These are phyloP conservation scores for Arabidopsis lyrata DNA, from an alignment of 441 rosid species.

Conservation along the genomic window DNA sequence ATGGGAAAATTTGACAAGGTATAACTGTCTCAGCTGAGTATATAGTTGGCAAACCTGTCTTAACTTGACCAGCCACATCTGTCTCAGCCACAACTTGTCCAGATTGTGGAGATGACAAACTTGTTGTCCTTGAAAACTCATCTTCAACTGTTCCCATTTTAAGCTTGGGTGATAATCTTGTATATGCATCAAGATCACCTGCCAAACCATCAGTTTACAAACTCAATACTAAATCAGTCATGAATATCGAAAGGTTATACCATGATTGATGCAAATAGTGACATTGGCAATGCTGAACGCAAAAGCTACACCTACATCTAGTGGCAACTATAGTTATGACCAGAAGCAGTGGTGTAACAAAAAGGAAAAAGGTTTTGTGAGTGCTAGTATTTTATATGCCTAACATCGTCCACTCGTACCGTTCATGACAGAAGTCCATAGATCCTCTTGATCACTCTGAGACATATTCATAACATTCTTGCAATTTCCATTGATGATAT, in stretches of 20 bases:
- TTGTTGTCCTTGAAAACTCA: constrained; percentile 59
- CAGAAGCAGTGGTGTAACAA: constrained; percentile 15
- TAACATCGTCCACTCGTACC: constrained; percentile 51
- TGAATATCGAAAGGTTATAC: constrained; percentile 1
- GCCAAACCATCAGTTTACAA: constrained; percentile 42
- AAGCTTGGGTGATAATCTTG: constrained; percentile 76
- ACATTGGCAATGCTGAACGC: constrained; percentile 30
- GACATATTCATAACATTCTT: constrained; percentile 94
- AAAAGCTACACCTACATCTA: constrained; percentile 23
- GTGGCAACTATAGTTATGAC: constrained; percentile 4
- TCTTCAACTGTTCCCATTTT: constrained; percentile 75
- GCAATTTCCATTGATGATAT: constrained; percentile 84
- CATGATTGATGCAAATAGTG: constrained; percentile 13
- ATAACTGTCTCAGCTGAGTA: constrained; percentile 26
- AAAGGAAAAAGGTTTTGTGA: background rate
- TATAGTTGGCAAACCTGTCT: constrained; percentile 68
- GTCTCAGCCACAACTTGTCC: constrained; percentile 53
- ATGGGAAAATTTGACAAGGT: background rate
- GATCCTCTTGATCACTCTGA: constrained; percentile 83
- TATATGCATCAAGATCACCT: constrained; percentile 85
- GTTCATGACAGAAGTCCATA: constrained; percentile 76
- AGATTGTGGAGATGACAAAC: constrained; percentile 49
- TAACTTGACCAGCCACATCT: constrained; percentile 64
- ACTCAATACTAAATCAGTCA: constrained; percentile 11
- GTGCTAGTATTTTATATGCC: background rate